A percentile compares a stretch with the other conserved stretches of the same genome.
Evolutionary conservation across 148 eudicot genomes (phyloP).

Genomic region (Vaccinium macrocarpon): DNA sequence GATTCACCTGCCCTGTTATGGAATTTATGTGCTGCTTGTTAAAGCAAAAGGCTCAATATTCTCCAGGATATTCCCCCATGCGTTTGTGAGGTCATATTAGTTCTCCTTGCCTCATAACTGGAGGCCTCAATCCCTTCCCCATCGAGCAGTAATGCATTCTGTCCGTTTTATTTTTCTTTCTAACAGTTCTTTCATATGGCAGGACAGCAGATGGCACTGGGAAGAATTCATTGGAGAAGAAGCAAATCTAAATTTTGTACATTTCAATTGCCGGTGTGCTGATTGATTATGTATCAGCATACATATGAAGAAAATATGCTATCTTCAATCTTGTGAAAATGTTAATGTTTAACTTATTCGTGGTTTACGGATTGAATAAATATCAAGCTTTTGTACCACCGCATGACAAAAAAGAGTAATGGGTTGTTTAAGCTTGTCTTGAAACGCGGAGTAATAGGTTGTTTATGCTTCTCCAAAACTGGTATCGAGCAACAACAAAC

Average conservation of each 20-base stretch:
- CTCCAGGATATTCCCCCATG: slow-evolving; percentile 51
- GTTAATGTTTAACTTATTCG: not conserved
- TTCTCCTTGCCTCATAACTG: not conserved
- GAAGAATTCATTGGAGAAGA: slow-evolving; percentile 28
- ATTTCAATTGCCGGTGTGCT: not conserved
- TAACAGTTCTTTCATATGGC: slow-evolving; percentile 19
- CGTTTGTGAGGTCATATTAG: slow-evolving; percentile 49
- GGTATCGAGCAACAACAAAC: too few species aligned
- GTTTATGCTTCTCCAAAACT: too few species aligned
- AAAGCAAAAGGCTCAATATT: slow-evolving; percentile 49
- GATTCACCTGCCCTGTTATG: slow-evolving; percentile 73
- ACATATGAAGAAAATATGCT: not conserved
- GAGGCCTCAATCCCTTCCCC: not conserved
- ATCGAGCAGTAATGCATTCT: not conserved
- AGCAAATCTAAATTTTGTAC: slow-evolving; percentile 21
- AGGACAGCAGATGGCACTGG: slow-evolving; percentile 18
- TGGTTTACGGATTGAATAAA: not conserved
- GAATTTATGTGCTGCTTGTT: slow-evolving; percentile 50
- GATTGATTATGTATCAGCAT: not conserved
- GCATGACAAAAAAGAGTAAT: too few species aligned
- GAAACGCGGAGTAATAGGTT: too few species aligned
- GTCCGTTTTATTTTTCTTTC: not conserved
- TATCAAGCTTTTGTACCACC: not conserved
- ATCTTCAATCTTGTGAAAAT: not conserved
- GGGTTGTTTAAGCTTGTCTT: too few species aligned